These are phyloP conservation scores for Monosporascus ibericus DNA, from an alignment of 2,329 filamentous ascomycete genomes.

Conservation along the genomic window DNA sequence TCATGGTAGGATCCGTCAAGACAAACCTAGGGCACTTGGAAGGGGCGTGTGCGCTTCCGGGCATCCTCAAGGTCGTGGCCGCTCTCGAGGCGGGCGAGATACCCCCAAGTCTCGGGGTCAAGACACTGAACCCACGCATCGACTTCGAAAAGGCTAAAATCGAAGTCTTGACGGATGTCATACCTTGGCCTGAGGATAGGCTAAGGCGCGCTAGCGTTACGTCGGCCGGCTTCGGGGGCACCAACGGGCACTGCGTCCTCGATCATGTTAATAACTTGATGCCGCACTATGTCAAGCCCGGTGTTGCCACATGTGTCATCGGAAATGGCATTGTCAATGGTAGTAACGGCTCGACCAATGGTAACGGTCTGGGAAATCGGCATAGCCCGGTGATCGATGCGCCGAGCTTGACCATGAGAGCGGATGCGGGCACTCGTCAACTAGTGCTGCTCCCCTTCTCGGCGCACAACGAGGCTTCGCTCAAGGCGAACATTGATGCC, in stretches of 20 bases:
- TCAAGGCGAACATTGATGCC: conserved; percentile 6
- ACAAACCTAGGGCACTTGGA: conserved; percentile 18
- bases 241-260: conserved; percentile 23
- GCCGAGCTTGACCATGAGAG: background rate
- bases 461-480: too few species aligned
- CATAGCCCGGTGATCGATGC: background rate
- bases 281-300: conserved; percentile 9
- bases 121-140: conserved; percentile 17
- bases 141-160: conserved; percentile 14
- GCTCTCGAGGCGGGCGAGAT: conserved; percentile 20
- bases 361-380: background rate
- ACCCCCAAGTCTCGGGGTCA: conserved; percentile 18
- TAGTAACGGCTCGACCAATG: background rate
- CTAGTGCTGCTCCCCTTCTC: conserved; percentile 6
- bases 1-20: conserved; percentile 13
- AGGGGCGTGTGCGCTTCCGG: conserved; percentile 18
- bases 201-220: conserved; percentile 19
- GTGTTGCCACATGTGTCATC: background rate
- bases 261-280: conserved; percentile 15
- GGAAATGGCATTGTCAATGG: background rate
- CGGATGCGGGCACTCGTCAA: conserved; percentile 8
- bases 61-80: conserved; percentile 16
- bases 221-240: conserved; percentile 24
- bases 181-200: conserved; percentile 14
- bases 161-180: conserved; percentile 8